Conservation (phyloP, 805 yeast species). For the Tetrapisispora nanseiensis region DNA sequence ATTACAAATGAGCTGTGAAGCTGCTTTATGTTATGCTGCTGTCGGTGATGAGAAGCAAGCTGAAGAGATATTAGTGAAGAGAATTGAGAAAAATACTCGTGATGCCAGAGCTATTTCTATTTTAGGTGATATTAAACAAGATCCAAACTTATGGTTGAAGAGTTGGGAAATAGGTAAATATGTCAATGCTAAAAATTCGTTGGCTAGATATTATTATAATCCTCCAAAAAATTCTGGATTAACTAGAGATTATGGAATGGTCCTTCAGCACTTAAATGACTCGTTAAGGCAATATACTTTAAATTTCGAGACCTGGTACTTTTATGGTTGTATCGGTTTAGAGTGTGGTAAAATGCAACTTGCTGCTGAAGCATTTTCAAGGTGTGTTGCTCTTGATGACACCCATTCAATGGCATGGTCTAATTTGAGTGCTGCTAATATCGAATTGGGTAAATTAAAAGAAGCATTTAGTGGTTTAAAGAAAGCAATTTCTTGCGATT, state of each 20-base stretch:
- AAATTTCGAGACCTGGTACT: constrained; percentile 75
- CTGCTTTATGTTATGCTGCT: constrained; percentile 84
- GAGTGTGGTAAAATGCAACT: constrained; percentile 60
- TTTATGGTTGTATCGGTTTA: constrained; percentile 84
- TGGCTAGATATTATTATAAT: constrained; percentile 60
- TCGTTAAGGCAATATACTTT: constrained; percentile 66
- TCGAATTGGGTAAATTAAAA: constrained; percentile 50
- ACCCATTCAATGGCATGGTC: constrained; percentile 82
- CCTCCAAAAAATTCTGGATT: constrained; percentile 52
- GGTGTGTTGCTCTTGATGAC: constrained; percentile 82
- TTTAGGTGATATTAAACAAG: constrained; percentile 74
- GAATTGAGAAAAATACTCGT: constrained; percentile 48
- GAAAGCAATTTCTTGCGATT: constrained; percentile 65
- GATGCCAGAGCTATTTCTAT: constrained; percentile 81
- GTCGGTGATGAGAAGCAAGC: constrained; percentile 68
- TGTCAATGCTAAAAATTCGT: constrained; percentile 74
- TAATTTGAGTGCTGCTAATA: constrained; percentile 72
- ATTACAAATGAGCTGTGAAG: constrained; percentile 64
- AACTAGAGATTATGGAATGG: constrained; percentile 39
- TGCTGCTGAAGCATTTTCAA: constrained; percentile 85
- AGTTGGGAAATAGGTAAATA: constrained; percentile 85
- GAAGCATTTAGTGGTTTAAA: constrained; percentile 83
- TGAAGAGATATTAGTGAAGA: constrained; percentile 41
- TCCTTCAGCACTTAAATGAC: constrained; percentile 63
- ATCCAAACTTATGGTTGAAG: constrained; percentile 67